Base-by-base conservation (phyloP, 495 filamentous ascomycete species). In the Talaromyces nanjingensis region DNA sequence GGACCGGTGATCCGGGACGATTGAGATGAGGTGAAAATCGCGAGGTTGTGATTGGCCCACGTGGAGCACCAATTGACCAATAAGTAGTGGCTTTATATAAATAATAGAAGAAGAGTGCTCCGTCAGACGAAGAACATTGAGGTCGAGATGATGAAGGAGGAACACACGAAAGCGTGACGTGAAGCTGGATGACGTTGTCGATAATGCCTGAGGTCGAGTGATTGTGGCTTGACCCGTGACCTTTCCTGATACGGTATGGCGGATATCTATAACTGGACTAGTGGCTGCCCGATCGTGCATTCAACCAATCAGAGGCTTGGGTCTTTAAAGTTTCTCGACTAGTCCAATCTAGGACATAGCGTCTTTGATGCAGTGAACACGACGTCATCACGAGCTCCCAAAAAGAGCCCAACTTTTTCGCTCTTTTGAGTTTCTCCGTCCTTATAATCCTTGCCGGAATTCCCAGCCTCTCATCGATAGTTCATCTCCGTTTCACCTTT, bases 361-460 rank as follows among this genome's bases (percentile, higher is more conserved):
- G 56, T 25, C 8, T 37, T 7, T 16, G 4, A 34, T 59, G 56
- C 56, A 33, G 24, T 59, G 31, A 33, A 37, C 16, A 59, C 56
- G 56, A 59, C 56, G 56, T 59, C 56, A 59, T 59, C 24, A 37
- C 24, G 27, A 20, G n/a, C 29, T 56, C 53, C 53, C 53, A 14
- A 29, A 54, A 54, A 12, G 12, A 12, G 18, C 49, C 53, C 9
- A 16, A 6, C 24, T 29, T 56, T 29, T 27, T 56, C 22, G 12
- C 12, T 29, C 53, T 27, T 24, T 24, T 18, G 29, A 16, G 37
- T 5, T 42, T 42, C 53, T 27, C 24, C 20, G 11, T 49, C 45
- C 45, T 49, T 49, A 49, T 20, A 49, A 49, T 12, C 18, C 6
- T 20, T 49, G 45, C n/a, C 45, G 9, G 5, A 49, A 49, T 49